A percentile compares a stretch with the other conserved stretches of the same genome.
These are phyloP conservation scores for Geranomyces variabilis DNA, from an alignment of 192 early-diverging fungal species.

Conservation along the genomic window DNA sequence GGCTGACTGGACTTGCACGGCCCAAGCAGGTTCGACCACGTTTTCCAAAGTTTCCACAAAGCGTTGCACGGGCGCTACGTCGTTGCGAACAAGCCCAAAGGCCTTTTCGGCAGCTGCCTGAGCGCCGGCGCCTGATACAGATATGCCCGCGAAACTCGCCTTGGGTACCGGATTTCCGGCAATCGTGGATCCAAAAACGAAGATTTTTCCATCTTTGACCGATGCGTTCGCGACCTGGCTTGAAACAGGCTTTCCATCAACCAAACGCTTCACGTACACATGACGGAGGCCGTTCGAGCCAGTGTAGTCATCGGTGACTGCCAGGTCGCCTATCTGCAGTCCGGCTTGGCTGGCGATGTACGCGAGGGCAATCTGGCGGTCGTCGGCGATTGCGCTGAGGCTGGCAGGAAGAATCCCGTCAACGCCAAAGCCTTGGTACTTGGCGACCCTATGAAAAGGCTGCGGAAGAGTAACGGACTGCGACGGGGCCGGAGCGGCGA, in stretches of 20 bases:
- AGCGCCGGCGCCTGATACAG: constrained; percentile 1
- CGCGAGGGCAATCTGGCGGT: constrained; percentile 2
- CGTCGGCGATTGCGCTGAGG: neutral
- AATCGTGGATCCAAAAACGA: constrained; percentile 13
- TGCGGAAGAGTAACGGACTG: neutral
- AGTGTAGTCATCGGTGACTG: constrained; percentile 8
- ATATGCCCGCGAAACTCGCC: neutral
- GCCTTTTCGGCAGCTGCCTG: constrained; percentile 17
- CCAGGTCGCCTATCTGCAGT: neutral
- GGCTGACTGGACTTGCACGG: constrained; percentile 18
- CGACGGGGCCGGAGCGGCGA: neutral
- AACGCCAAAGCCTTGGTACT: neutral
- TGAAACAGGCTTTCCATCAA: neutral
- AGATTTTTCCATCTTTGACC: constrained; percentile 21
- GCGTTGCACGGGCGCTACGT: neutral
- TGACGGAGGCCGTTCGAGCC: neutral
- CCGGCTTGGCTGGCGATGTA: constrained; percentile 5
- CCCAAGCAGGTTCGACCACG: constrained; percentile 21
- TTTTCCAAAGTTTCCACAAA: constrained; percentile 25
- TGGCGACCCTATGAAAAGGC: neutral
- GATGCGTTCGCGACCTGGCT: constrained; percentile 32
- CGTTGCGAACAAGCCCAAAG: constrained; percentile 3
- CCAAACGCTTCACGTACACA: constrained; percentile 13
- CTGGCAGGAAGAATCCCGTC: neutral
- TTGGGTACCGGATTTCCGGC: neutral